A percentile compares a stretch with the other conserved stretches of the same genome.
phyloP scores from a whole-genome alignment of 768 basidiomycete genomes.

The Cystofilobasidium macerans region DNA sequence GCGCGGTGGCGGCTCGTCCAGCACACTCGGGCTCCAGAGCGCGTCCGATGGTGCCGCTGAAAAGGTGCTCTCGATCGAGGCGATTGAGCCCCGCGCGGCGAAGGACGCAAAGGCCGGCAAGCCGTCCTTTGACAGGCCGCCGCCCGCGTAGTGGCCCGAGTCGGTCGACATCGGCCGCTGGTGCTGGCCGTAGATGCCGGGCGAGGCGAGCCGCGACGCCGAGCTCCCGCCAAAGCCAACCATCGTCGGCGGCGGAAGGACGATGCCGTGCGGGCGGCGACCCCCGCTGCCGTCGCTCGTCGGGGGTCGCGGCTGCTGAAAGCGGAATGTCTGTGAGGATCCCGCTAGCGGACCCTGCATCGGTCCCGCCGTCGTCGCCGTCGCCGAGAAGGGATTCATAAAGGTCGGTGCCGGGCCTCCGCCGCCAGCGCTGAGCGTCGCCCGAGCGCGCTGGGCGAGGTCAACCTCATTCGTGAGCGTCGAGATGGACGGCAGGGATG shows the following conservation, averaged over 20 bases:
- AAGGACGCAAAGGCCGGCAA: background rate
- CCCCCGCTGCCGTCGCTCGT: background rate
- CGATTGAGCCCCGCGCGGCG: background rate
- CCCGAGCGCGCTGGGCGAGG: background rate
- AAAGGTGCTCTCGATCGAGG: background rate
- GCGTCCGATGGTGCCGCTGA: background rate
- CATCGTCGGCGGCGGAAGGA: conserved; percentile 1
- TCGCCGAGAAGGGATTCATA: background rate
- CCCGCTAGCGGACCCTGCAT: background rate
- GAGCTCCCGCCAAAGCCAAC: background rate
- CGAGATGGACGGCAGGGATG: background rate
- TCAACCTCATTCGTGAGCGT: background rate
- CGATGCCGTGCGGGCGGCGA: background rate
- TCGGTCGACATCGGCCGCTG: conserved; percentile 4
- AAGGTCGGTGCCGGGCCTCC: background rate
- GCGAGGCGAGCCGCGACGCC: background rate
- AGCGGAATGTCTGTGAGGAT: background rate
- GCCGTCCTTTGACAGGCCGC: background rate
- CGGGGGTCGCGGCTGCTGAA: background rate
- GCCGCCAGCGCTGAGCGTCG: background rate
- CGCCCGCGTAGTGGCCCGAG: background rate
- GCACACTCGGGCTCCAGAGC: background rate
- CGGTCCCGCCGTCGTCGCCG: background rate
- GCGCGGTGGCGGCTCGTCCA: background rate
- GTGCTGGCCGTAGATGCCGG: background rate